Conservation (phyloP, 805 yeast species). For the Ogataea pilisensis region DNA sequence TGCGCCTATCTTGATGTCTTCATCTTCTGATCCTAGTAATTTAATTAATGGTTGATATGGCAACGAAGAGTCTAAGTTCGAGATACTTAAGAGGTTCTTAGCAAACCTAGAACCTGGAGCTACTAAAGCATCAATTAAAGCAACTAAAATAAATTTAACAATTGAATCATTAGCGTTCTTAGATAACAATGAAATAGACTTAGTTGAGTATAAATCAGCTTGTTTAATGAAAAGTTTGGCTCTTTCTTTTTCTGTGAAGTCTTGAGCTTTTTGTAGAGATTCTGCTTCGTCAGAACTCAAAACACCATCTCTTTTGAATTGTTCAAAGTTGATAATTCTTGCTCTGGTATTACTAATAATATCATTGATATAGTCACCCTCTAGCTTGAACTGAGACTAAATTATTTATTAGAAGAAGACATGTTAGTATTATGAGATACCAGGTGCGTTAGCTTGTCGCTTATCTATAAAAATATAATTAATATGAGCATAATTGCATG, state of each 20-base stretch:
- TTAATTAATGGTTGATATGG: constrained; percentile 52
- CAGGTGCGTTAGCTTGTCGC: too few species aligned
- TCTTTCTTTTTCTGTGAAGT: constrained; percentile 33
- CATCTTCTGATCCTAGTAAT: constrained; percentile 52
- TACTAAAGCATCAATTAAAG: constrained; percentile 53
- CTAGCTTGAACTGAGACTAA: constrained; percentile 40
- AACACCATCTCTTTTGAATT: constrained; percentile 69
- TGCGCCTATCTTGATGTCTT: constrained; percentile 50
- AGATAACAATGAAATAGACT: constrained; percentile 50
- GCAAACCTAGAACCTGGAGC: constrained; percentile 27
- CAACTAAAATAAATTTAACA: constrained; percentile 57
- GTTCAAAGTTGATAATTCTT: constrained; percentile 89
- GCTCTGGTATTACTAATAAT: constrained; percentile 66
- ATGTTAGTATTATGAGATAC: constrained; percentile 7
- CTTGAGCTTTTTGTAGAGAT: constrained; percentile 32
- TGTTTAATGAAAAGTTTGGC: constrained; percentile 39
- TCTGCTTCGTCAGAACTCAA: constrained; percentile 65
- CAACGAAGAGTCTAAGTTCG: constrained; percentile 38
- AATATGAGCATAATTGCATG: too few species aligned
- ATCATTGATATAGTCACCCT: constrained; percentile 64
- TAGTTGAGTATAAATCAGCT: constrained; percentile 48
- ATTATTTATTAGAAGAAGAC: not conserved
- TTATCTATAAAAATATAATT: too few species aligned
- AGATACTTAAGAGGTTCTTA: constrained; percentile 35
- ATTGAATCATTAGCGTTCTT: constrained; percentile 58